Conservation (phyloP, 371 early-diverging fungal species). For the Rhizopus arrhizus region DNA sequence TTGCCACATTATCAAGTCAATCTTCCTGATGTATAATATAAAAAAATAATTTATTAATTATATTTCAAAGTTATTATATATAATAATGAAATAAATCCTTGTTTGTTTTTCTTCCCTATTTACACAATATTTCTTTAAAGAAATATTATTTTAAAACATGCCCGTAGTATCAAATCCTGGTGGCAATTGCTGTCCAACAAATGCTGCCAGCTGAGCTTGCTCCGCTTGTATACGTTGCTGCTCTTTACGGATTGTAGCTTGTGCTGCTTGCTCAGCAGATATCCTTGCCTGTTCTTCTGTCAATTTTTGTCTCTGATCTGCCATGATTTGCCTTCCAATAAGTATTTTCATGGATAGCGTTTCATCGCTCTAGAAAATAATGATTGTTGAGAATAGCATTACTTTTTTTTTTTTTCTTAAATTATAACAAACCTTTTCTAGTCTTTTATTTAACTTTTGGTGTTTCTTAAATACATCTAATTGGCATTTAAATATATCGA, state of each 20-base stretch:
- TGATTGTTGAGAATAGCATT: no score
- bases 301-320: conserved; percentile 36
- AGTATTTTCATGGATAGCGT: conserved; percentile 31
- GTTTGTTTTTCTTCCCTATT: no score
- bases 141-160: not conserved
- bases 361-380: conserved; percentile 15
- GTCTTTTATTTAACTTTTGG: conserved; percentile 20
- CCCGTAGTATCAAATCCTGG: conserved; percentile 5
- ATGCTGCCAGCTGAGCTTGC: conserved; percentile 31
- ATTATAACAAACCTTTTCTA: conserved; percentile 23
- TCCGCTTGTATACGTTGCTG: conserved; percentile 40
- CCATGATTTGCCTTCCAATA: conserved; percentile 36
- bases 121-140: no score
- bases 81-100: no score
- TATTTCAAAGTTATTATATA: no score
- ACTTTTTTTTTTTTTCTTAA: not conserved
- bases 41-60: no score
- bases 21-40: not conserved
- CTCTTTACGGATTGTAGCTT: conserved; percentile 50
- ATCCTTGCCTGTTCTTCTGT: conserved; percentile 30
- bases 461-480: conserved; percentile 40
- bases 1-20: conserved; percentile 25
- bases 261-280: conserved; percentile 32
- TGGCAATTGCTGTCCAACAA: conserved; percentile 2
- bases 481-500: conserved; percentile 50